phyloP scores from a whole-genome alignment of 306 rosid genomes.

The Glycine soja region DNA sequence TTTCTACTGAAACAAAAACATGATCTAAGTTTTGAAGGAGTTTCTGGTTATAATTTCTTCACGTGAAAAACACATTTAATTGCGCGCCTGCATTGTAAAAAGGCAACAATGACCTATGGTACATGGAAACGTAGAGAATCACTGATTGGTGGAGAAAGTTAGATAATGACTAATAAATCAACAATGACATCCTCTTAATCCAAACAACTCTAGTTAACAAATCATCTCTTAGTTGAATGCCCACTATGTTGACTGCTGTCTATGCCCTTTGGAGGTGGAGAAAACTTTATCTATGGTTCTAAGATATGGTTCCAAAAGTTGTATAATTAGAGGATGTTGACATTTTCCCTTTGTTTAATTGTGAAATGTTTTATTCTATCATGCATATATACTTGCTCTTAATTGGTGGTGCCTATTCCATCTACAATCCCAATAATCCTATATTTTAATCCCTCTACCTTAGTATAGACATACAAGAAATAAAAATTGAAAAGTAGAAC shows the following conservation, averaged over 20 bases:
- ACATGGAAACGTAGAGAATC: conserved; percentile 29
- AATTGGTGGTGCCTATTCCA: conserved; percentile 13
- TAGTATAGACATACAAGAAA: not conserved
- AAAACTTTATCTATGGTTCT: conserved; percentile 30
- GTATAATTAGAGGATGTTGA: not conserved
- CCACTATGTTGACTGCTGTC: conserved; percentile 42
- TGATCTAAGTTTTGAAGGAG: conserved; percentile 10
- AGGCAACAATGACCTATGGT: not conserved
- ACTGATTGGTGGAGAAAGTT: conserved; percentile 22
- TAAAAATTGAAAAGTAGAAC: too few relatives aligned
- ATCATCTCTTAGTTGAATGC: conserved; percentile 43
- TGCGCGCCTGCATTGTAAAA: not conserved
- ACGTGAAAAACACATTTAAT: conserved; percentile 19
- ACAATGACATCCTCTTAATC: conserved; percentile 27
- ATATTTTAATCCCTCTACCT: not conserved
- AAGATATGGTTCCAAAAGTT: not conserved
- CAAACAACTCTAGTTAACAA: not conserved
- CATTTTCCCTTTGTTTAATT: conserved; percentile 4
- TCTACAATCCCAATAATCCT: not conserved
- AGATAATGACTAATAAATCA: conserved; percentile 17
- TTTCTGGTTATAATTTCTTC: conserved; percentile 1
- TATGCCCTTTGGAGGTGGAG: conserved; percentile 46
- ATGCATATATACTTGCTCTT: not conserved
- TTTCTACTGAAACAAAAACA: not conserved
- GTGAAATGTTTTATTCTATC: conserved; percentile 17